Percentiles rank a stretch among this genome's conserved stretches.
phyloP scores from a whole-genome alignment of 2,329 filamentous ascomycete genomes.

The Neocucurbitaria cava region DNA sequence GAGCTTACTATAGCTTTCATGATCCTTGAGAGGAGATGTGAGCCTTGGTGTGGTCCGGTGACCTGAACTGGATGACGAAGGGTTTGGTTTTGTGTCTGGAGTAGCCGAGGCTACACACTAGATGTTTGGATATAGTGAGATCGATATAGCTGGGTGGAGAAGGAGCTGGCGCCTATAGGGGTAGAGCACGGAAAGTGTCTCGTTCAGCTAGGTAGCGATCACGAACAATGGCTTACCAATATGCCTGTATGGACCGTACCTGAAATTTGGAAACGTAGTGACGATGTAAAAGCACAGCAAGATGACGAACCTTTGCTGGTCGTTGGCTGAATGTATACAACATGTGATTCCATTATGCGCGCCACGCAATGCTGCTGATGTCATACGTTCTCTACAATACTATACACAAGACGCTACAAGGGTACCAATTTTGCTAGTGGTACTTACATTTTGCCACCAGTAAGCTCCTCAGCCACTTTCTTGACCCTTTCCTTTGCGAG shows the following conservation, averaged over 20 bases:
- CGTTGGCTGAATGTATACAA: neutral
- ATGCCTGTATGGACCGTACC: neutral
- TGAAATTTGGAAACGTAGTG: neutral
- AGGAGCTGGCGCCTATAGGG: neutral
- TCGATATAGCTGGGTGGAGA: neutral
- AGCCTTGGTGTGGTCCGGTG: neutral
- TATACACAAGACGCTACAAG: neutral
- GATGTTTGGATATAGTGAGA: neutral
- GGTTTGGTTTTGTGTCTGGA: neutral
- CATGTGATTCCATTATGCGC: neutral
- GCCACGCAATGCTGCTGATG: neutral
- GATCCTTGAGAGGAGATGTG: neutral
- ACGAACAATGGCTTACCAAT: neutral
- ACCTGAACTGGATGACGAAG: neutral
- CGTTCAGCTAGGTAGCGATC: neutral
- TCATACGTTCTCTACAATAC: neutral
- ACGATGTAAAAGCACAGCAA: neutral
- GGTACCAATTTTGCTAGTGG: neutral
- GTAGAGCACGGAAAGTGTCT: neutral
- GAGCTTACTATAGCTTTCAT: conserved; percentile 16
- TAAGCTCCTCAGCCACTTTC: conserved; percentile 71
- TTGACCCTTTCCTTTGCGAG: conserved; percentile 65
- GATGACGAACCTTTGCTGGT: neutral
- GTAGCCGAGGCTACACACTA: too few species aligned
- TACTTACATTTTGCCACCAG: conserved; percentile 65